These are phyloP conservation scores for Acanthamoeba triangularis DNA, from an alignment of 208 protist genomes.

Conservation along the genomic window DNA sequence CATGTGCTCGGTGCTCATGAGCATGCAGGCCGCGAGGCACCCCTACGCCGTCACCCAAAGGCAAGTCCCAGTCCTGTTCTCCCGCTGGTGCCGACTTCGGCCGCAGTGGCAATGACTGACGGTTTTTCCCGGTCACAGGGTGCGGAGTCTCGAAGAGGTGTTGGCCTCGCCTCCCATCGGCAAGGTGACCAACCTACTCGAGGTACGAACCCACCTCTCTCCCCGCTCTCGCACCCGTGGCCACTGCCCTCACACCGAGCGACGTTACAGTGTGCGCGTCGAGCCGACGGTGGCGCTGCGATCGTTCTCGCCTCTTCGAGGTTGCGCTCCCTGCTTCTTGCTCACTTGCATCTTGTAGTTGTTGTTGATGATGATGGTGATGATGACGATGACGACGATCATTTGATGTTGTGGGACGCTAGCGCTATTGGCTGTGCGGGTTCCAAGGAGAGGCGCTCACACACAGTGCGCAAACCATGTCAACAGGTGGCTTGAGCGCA, in stretches of 20 bases:
- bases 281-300: conserved; percentile 91
- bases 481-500: conserved; percentile 81
- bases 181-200: conserved; percentile 87
- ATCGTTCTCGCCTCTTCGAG: conserved; percentile 89
- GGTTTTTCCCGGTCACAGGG: neutral
- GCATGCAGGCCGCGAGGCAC: conserved; percentile 88
- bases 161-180: conserved; percentile 75
- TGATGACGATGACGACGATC: too few relatives aligned
- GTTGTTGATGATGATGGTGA: too few relatives aligned
- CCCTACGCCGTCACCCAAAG: conserved; percentile 85
- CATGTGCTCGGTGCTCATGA: conserved; percentile 92
- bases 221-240: neutral
- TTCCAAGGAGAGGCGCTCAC: too few relatives aligned
- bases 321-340: neutral
- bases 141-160: neutral
- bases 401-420: too few relatives aligned
- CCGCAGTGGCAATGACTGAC: too few relatives aligned
- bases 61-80: neutral
- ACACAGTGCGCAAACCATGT: neutral
- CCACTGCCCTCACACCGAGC: neutral
- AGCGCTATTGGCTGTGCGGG: too few relatives aligned
- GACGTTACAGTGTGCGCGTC: conserved; percentile 88
- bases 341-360: neutral
- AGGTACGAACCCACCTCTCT: conserved; percentile 46
- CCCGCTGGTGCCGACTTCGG: neutral